These are phyloP conservation scores for Phycomyces nitens DNA, from an alignment of 192 early-diverging fungal genomes.

Conservation along the genomic window DNA sequence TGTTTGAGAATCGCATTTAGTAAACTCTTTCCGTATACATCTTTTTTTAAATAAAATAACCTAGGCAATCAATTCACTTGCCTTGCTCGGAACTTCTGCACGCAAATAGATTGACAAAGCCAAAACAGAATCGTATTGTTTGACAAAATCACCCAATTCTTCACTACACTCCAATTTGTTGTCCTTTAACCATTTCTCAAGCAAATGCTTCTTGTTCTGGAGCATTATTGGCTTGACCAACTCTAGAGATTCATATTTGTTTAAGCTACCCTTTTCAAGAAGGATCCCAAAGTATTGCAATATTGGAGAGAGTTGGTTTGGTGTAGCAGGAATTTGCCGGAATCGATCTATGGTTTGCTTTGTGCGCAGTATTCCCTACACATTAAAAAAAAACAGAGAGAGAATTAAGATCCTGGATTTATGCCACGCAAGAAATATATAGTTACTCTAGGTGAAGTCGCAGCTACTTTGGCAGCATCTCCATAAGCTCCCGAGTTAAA, in stretches of 20 bases:
- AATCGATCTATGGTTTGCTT: constrained; percentile 92
- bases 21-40: too few relatives aligned
- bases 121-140: constrained; percentile 81
- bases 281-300: constrained; percentile 97
- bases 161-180: constrained; percentile 98
- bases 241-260: constrained; percentile 93
- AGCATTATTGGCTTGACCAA: constrained; percentile 86
- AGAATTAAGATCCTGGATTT: too few relatives aligned
- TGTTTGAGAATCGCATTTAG: too few relatives aligned
- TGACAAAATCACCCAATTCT: constrained; percentile 96
- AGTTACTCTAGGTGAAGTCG: constrained; percentile 80
- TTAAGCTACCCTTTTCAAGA: constrained; percentile 90
- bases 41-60: too few relatives aligned
- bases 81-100: constrained; percentile 88
- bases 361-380: constrained; percentile 92
- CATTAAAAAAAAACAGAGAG: too few relatives aligned
- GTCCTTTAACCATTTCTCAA: constrained; percentile 99
- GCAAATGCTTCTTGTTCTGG: constrained; percentile 85
- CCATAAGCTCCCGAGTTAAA: constrained; percentile 73
- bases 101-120: constrained; percentile 96
- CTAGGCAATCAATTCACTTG: too few relatives aligned
- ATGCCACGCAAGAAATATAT: too few relatives aligned
- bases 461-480: constrained; percentile 94
- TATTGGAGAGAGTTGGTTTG: constrained; percentile 86
- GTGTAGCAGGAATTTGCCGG: constrained; percentile 71